phyloP scores from a whole-genome alignment of 345 rosid species.

The Ricinus communis region DNA sequence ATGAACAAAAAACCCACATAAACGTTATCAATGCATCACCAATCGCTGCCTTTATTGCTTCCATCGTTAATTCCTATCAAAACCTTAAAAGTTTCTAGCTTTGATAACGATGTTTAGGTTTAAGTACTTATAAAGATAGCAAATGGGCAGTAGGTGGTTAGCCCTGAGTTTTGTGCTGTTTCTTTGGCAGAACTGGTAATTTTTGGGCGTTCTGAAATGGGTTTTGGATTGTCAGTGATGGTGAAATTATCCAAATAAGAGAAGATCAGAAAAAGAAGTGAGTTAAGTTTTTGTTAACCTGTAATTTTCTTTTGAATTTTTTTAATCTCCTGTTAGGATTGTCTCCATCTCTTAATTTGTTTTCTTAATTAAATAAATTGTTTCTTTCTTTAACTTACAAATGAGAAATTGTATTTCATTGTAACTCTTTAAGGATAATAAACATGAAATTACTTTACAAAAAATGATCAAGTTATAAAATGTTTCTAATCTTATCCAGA shows the following conservation, averaged over 20 bases:
- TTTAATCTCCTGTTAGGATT: too few species aligned
- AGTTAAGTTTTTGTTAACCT: too few species aligned
- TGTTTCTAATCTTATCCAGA: too few species aligned
- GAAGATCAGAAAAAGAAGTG: not conserved
- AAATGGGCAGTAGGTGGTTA: not conserved
- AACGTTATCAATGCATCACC: conserved; percentile 66
- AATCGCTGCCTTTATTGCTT: conserved; percentile 58
- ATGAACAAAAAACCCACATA: conserved; percentile 71
- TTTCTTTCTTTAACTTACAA: too few species aligned
- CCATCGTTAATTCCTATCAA: conserved; percentile 36
- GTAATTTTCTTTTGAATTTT: too few species aligned
- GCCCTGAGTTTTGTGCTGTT: not conserved
- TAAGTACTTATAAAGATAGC: not conserved
- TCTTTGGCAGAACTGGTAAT: not conserved
- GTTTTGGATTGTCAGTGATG: not conserved
- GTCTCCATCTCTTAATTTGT: too few species aligned
- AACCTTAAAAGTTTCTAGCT: not conserved
- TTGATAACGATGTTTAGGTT: not conserved
- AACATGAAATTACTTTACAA: too few species aligned
- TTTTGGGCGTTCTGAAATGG: not conserved
- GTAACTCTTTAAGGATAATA: too few species aligned
- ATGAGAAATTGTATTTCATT: too few species aligned
- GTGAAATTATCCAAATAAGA: not conserved
- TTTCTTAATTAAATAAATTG: too few species aligned
- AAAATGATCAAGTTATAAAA: too few species aligned